Base-by-base conservation (phyloP, 2,329 filamentous ascomycete genomes). In the Gyromitra esculenta region DNA sequence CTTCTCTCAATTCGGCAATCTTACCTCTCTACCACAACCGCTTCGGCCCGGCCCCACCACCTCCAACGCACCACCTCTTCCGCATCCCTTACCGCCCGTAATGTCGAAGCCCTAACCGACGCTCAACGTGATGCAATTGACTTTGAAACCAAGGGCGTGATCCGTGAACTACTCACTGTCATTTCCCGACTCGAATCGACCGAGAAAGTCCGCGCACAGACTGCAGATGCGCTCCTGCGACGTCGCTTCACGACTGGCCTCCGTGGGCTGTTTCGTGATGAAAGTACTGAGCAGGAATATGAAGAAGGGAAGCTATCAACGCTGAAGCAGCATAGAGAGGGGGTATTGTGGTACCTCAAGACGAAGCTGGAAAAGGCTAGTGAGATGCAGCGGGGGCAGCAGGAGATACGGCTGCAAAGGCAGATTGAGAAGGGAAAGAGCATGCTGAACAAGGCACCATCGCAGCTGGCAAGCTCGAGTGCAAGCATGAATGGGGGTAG, bases 351-450 rank as follows among this genome's bases (percentile, higher is more conserved):
- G 90, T 94, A 91, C 80, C 83, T 99, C 81, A 87, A 92, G 78
- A 88, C 91, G 82, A 88, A 89, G 81, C 84, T 98, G 78, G 92
- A 96, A 84, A 87, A 89, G 79, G 94, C 91, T 73, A 91, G 92
- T 54, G 87, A 89, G 81, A 89, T 91, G 78, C 95, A 98, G 85
- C 90, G 93, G 81, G 88, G 88, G 65, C 97, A 98, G 93, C 97
- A 98, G 87, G 94, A 97, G 85, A 92, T 92, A 81, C 86, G 96
- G 80, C 86, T 98, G 80, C 90, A 90, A 81, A 87, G 96, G 70
- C 93, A 96, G 83, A 87, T 95, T 83, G 94, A 98, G 85, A 96
- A 92, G 88, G 94, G 91, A 81, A 92, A 93, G 84, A 96, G 92
- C 82, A 88, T 95, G 75, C 85, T 97, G 72, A 92, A 93, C 79